phyloP scores from a whole-genome alignment of 2,329 filamentous ascomycete species.

The Leptographium galeiforme region DNA sequence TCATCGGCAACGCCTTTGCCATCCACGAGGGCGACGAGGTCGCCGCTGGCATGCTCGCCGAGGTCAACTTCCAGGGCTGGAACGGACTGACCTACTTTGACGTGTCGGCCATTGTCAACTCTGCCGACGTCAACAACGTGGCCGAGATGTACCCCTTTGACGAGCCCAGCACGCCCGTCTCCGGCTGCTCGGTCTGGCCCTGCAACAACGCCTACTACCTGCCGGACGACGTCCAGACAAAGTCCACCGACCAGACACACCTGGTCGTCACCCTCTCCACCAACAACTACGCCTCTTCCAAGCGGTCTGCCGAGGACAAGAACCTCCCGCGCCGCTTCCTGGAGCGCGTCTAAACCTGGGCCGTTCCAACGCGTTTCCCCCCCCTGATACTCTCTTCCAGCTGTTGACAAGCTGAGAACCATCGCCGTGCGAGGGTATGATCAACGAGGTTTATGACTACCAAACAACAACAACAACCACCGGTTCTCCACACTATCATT shows the following conservation, averaged over 20 bases:
- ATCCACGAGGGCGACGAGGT: constrained; percentile 18
- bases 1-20: constrained; percentile 22
- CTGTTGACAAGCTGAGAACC: neutral
- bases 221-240: constrained; percentile 26
- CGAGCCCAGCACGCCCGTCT: constrained; percentile 15
- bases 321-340: constrained; percentile 11
- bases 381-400: neutral
- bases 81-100: constrained; percentile 26
- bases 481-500: neutral
- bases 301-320: constrained; percentile 5
- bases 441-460: constrained; percentile 2
- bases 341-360: neutral
- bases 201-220: constrained; percentile 28
- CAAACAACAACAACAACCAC: neutral
- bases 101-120: constrained; percentile 31
- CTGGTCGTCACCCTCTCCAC: constrained; percentile 20
- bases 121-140: constrained; percentile 24
- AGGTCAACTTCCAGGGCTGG: constrained; percentile 22
- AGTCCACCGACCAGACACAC: constrained; percentile 18
- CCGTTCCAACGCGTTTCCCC: neutral
- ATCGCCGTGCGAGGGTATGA: constrained; percentile 4
- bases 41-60: constrained; percentile 24
- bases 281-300: constrained; percentile 2
- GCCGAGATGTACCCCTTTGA: constrained; percentile 24
- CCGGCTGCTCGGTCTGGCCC: constrained; percentile 26